Base-by-base conservation (phyloP, 2,329 filamentous ascomycete species). In the Simplicillium aogashimaense region DNA sequence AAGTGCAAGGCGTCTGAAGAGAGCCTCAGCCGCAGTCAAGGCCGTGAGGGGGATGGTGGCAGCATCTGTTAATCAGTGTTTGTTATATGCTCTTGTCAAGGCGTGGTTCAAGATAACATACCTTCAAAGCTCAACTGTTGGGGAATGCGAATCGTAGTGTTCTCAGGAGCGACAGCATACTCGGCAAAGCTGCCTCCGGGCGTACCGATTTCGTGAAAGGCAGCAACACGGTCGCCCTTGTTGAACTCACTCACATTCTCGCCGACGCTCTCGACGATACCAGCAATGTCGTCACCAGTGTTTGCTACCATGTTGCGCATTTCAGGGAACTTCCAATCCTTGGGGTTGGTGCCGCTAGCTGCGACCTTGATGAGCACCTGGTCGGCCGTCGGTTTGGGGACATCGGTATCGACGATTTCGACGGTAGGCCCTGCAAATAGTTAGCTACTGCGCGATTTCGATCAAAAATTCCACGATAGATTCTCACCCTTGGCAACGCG, bases 111-210 rank as follows among this genome's bases (percentile, higher is more conserved):
- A n/a, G n/a, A n/a, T 25, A 6, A 25, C 6, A 25, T 25, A 9
- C 20, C 20, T 25, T 25, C 20, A 9, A 25, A 25, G 20, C 6
- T 25, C 20, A 25, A 9, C 20, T 25, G 6, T 9, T 25, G 5
- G 5, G 20, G 20, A 9, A 25, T 25, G 9, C 20, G 20, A 50
- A 79, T 78, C 0, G 75, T 78, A 0, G 74, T 74, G 48, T 72
- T 63, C 29, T 67, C 64, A 56, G 64, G 70, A 0, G 70, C 68
- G 10, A 81, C 56, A 3, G 75, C 72, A 47, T 81, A 82, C 50
- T 81, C 76, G 3, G 77, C 78, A 44, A 70, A 83, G 7, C 63
- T 67, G 3, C 78, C 78, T 29, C 65, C 52, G 0, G 67, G 61
- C 1, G 59, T 57, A 34, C 56, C 48, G 66, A 81, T 78, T 45